Percentiles rank a stretch among this genome's conserved stretches.
phyloP scores from a whole-genome alignment of 2,329 filamentous ascomycete species.

The Xylaria multiplex region DNA sequence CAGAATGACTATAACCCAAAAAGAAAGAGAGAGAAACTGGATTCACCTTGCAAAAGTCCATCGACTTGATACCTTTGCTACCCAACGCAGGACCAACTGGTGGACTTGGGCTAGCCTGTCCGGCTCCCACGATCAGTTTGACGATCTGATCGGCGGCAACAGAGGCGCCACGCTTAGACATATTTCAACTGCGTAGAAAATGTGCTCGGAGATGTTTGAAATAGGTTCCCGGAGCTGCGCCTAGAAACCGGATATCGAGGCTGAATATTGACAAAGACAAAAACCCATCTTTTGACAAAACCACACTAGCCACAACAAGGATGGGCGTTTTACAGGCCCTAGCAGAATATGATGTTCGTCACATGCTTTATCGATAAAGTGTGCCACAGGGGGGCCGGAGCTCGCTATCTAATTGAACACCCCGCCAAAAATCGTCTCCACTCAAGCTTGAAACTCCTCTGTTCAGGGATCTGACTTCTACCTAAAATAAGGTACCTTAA shows the following conservation, averaged over 20 bases:
- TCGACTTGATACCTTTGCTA: slow-evolving; percentile 97
- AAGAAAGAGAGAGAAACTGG: neutral
- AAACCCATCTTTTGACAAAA: neutral
- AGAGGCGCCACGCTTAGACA: slow-evolving; percentile 62
- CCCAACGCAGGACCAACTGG: slow-evolving; percentile 96
- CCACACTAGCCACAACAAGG: slow-evolving; percentile 31
- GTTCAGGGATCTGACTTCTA: slow-evolving; percentile 15
- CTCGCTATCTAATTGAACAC: slow-evolving; percentile 38
- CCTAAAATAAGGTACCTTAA: slow-evolving; percentile 1
- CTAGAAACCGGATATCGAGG: slow-evolving; percentile 15
- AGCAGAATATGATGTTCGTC: neutral
- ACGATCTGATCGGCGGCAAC: slow-evolving; percentile 76
- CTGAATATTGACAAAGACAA: slow-evolving; percentile 10
- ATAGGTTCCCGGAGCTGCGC: neutral
- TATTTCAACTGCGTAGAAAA: slow-evolving; percentile 46
- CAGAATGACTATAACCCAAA: slow-evolving; percentile 2
- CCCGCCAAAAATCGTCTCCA: slow-evolving; percentile 38
- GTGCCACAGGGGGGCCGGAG: slow-evolving; percentile 19
- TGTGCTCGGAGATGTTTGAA: neutral
- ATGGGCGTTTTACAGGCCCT: neutral
- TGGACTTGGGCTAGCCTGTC: slow-evolving; percentile 92
- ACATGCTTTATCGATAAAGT: slow-evolving; percentile 24
- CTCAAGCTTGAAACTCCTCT: slow-evolving; percentile 17
- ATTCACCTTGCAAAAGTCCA: slow-evolving; percentile 97
- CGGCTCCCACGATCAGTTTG: slow-evolving; percentile 96